A percentile compares a stretch with the other conserved stretches of the same genome.
These are phyloP conservation scores for Croton setiger DNA, from an alignment of 441 rosid genomes.

Conservation along the genomic window DNA sequence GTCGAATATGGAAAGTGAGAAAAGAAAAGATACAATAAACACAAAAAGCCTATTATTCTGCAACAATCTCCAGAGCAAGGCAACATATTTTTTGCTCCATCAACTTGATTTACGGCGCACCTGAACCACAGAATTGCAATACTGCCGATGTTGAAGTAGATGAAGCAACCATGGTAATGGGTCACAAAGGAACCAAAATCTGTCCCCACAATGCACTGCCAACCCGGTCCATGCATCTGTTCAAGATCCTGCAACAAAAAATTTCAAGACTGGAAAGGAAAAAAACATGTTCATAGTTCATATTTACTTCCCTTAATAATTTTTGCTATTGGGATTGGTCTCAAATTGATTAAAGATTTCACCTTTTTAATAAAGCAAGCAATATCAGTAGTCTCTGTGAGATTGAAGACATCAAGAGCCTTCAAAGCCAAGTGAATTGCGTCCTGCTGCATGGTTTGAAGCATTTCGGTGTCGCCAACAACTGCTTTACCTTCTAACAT, in stretches of 20 bases:
- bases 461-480: conserved; percentile 73
- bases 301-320: not conserved
- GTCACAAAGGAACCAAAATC: conserved; percentile 43
- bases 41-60: conserved; percentile 8
- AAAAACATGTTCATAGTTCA: not conserved
- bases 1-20: conserved; percentile 18
- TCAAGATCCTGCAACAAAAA: conserved; percentile 37
- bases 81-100: conserved; percentile 20
- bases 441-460: conserved; percentile 62
- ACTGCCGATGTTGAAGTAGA: conserved; percentile 36
- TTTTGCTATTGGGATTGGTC: not conserved
- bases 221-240: conserved; percentile 27
- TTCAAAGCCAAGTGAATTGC: conserved; percentile 52
- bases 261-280: not conserved
- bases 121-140: conserved; percentile 34
- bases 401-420: conserved; percentile 61
- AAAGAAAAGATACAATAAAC: not conserved
- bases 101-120: conserved; percentile 26
- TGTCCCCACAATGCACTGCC: conserved; percentile 43
- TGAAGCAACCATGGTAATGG: conserved; percentile 44
- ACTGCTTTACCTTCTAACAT: conserved; percentile 88
- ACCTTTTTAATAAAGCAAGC: conserved; percentile 37
- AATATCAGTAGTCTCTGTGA: conserved; percentile 38
- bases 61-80: conserved; percentile 18
- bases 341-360: conserved; percentile 9